A percentile compares a stretch with the other conserved stretches of the same genome.
Conservation (phyloP, 345 rosid species). For the Eucalyptus pauciflora region DNA sequence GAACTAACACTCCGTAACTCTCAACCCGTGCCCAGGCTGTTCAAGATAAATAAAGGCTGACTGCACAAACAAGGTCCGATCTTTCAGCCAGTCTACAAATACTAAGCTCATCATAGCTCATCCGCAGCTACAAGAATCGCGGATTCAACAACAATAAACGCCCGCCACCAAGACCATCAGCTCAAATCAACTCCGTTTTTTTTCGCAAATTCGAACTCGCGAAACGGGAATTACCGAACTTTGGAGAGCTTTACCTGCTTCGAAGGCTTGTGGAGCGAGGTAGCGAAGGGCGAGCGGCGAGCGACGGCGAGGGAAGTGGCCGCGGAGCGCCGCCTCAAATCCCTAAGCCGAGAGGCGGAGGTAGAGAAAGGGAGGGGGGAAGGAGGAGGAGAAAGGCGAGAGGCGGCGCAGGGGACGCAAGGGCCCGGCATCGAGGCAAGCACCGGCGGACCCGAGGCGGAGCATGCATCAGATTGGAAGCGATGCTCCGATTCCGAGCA, state of each 20-base stretch:
- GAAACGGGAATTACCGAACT: neutral
- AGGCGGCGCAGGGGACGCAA: neutral
- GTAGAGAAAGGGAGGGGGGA: neutral
- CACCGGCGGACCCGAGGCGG: neutral
- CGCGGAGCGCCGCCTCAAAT: neutral
- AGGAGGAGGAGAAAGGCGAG: neutral
- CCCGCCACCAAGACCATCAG: neutral
- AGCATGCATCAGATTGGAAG: neutral
- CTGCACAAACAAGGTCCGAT: neutral
- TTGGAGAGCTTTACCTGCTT: neutral
- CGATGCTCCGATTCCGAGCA: neutral
- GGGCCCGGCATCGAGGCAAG: conserved; percentile 4
- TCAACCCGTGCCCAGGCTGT: neutral
- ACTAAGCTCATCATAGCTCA: neutral
- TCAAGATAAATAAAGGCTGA: neutral
- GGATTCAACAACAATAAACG: neutral
- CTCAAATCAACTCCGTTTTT: neutral
- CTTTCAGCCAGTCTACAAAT: neutral
- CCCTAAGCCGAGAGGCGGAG: neutral
- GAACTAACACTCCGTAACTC: neutral
- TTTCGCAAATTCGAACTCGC: neutral
- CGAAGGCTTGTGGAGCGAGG: neutral
- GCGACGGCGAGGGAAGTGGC: neutral
- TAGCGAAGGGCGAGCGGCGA: neutral
- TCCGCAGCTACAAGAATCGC: neutral